Conservation (phyloP, 2,329 filamentous ascomycete species). For the Beauveria sp. region DNA sequence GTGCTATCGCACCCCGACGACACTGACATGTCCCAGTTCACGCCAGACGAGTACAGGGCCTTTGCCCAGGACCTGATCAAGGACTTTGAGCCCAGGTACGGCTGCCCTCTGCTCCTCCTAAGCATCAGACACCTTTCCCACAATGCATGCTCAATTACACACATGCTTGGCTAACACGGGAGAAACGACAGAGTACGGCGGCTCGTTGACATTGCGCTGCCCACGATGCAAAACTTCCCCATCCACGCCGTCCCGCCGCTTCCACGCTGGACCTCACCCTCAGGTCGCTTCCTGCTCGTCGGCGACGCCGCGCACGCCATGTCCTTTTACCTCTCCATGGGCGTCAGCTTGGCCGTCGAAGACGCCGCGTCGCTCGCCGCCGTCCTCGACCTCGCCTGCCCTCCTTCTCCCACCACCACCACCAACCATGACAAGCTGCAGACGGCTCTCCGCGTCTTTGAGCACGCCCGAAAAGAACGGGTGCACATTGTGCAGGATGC, state of each 20-base stretch:
- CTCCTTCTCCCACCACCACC: not conserved
- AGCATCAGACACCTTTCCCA: too few relatives aligned
- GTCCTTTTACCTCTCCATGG: slow-evolving; percentile 17
- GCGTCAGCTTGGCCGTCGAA: slow-evolving; percentile 16
- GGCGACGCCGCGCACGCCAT: slow-evolving; percentile 17
- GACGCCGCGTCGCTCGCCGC: slow-evolving; percentile 15
- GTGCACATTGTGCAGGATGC: slow-evolving; percentile 13
- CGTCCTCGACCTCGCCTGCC: slow-evolving; percentile 11
- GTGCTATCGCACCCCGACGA: slow-evolving; percentile 34
- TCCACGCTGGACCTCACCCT: slow-evolving; percentile 11
- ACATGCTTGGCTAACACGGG: too few relatives aligned
- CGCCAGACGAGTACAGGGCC: slow-evolving; percentile 4
- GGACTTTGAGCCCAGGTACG: slow-evolving; percentile 5
- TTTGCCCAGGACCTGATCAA: slow-evolving; percentile 8
- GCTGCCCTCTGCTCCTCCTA: too few relatives aligned
- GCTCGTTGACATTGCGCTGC: slow-evolving; percentile 6
- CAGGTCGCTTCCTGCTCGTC: slow-evolving; percentile 13
- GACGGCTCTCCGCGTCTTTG: slow-evolving; percentile 10
- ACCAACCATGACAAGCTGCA: not conserved
- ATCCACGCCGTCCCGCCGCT: slow-evolving; percentile 14
- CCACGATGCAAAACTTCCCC: slow-evolving; percentile 15
- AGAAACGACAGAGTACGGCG: slow-evolving; percentile 6
- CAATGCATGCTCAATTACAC: too few relatives aligned
- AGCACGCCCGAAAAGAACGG: slow-evolving; percentile 11
- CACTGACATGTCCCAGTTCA: slow-evolving; percentile 12